Conservation (phyloP, 2,329 filamentous ascomycete species). For the Fusarium sp. region DNA sequence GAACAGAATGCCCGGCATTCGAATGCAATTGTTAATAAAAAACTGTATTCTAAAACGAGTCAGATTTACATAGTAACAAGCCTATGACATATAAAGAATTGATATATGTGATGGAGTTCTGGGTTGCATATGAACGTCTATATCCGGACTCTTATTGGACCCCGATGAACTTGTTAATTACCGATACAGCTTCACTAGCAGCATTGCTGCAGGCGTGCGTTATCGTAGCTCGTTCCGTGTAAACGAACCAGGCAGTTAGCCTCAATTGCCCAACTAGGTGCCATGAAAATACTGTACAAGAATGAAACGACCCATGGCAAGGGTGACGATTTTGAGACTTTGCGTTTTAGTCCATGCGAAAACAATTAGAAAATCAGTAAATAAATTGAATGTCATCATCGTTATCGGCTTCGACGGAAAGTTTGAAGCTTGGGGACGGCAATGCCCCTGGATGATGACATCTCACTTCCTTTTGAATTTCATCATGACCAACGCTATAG, state of each 20-base stretch:
- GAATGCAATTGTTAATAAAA: no score
- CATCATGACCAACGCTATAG: slow-evolving; percentile 21
- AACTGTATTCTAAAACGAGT: not conserved
- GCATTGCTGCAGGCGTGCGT: slow-evolving; percentile 6
- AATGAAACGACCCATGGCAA: slow-evolving; percentile 1
- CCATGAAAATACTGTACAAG: not conserved
- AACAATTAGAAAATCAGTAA: not conserved
- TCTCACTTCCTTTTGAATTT: slow-evolving; percentile 29
- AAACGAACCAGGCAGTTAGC: not conserved
- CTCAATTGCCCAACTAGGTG: not conserved
- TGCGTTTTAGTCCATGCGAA: not conserved
- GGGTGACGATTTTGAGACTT: not conserved
- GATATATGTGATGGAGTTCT: not conserved
- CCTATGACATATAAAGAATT: not conserved
- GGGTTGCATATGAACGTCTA: not conserved
- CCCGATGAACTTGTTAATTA: not conserved
- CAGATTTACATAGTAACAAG: not conserved
- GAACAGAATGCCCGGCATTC: slow-evolving; percentile 1
- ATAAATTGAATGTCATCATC: slow-evolving; percentile 35
- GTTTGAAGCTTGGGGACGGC: slow-evolving; percentile 27
- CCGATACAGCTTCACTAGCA: not conserved
- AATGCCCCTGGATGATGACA: slow-evolving; percentile 42
- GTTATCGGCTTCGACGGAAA: slow-evolving; percentile 31
- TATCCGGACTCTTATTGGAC: not conserved
- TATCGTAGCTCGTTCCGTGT: slow-evolving; percentile 22